Evolutionary conservation across 495 filamentous ascomycete species (phyloP), one percentile per base, ranked within the genome.

Genomic region (Jackrogersella minutella): DNA sequence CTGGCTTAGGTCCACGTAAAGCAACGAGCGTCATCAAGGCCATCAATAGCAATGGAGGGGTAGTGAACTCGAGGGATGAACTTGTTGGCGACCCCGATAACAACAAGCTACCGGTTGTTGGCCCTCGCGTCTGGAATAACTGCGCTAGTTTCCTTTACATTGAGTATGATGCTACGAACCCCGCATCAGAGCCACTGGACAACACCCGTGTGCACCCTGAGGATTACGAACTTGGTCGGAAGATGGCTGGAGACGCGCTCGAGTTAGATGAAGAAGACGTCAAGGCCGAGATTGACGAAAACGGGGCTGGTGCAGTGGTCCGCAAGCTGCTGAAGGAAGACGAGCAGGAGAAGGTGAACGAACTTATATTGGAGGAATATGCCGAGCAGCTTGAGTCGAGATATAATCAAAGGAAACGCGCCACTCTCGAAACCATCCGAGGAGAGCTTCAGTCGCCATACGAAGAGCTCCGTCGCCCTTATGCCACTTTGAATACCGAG

Each of bases 201-300:
- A 97, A 96, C 73, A 98, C 95, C 24, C 87, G 95, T 76, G 91
- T 98, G 13, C 95, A 99, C 72, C 95, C 95, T 5, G 95, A 98
- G 82, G 95, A 98, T 74, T 99, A 99, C 74, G 95, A 99, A 51
- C 85, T 99, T 40, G 95, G 92, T 16, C 89, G 93, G 52, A 99
- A 99, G 76, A 97, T 98, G 89, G 96, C 95, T 19, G 95, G 96
- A 11, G 95, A 99, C 82, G 96, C 95, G 39, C 80, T 98, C 41
- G 93, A 97, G 73, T 78, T 97, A 66, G 96, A 99, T 70, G 95
- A 99, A 76, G 95, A 99, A 77, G 95, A 99, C 73, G 91, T 98
- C 75, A 94, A 97, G 76, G 93, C 91, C 0, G 94, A 98, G 77
- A 88, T 88, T 5, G 90, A 95, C 65, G 92, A 96, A 71, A 90